Base-by-base conservation (phyloP, 163 green algal species). In the Chlamydomonas reinhardtii region DNA sequence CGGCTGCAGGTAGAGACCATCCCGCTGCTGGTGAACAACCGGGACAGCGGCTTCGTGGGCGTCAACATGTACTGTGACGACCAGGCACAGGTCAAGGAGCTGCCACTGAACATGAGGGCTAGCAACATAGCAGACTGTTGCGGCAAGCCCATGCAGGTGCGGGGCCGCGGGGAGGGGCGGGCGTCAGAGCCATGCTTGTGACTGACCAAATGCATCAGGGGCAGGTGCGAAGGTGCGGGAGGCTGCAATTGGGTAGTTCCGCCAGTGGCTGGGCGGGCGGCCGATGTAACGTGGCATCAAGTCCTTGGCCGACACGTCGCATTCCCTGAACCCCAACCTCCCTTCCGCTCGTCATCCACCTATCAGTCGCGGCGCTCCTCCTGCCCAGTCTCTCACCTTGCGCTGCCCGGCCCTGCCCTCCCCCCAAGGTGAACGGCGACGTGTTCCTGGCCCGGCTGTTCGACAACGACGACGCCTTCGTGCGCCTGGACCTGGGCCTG, bases 31-130 rank as follows among this genome's bases (percentile, higher is more conserved):
- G 83, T 93, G 31, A 96, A 97, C 90, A 83, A 87, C 31, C 77
- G 68, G 16, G 89, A 94, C 39, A 94, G 92, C 35, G 91, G 90
- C 59, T 96, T 94, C 75, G 81, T 97, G 31, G 95, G 91, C 20
- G 94, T 98, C 76, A 98, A 96, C 90, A 88, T 98, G 88, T 98
- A 98, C 89, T 94, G 92, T 73, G 96, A 98, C 84, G 96, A 98
- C 85, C 92, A 96, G 76, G 89, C 89, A 5, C 76, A 88, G 77
- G 52, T 94, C 75, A 94, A 94, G 78, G 83, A 92, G 34, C 89
- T 95, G 77, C 92, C 91, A 24, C 24, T 85, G 79, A 98, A 98
- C 89, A 25, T 82, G 48, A 89, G 96, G 0, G 96, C 96, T 25
- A 94, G 89, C 24, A 91, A 95, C 25, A 94, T 98, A n/a, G 90